These are phyloP conservation scores for Daldinia caldariorum DNA, from an alignment of 495 filamentous ascomycete species.

Conservation along the genomic window DNA sequence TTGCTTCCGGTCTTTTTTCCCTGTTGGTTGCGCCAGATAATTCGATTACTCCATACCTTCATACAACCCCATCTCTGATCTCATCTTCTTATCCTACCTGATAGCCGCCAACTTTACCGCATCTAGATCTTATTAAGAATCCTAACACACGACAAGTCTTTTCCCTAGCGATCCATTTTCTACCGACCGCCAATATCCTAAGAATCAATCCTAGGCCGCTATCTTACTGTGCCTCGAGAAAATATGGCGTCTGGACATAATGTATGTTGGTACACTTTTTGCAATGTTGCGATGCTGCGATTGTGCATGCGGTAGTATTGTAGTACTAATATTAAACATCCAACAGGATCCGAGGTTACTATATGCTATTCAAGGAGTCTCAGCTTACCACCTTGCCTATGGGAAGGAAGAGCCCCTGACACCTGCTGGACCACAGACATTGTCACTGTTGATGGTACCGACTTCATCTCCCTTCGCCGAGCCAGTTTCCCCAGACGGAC, in stretches of 20 bases:
- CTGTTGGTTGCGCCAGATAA: conserved; percentile 28
- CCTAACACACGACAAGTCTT: conserved; percentile 18
- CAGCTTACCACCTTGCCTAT: conserved; percentile 87
- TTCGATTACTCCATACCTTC: conserved; percentile 1
- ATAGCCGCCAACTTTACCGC: conserved; percentile 19
- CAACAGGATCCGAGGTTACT: conserved; percentile 77
- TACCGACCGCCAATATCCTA: conserved; percentile 8
- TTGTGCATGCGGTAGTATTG: not conserved
- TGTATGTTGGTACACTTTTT: conserved; percentile 49
- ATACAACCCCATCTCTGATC: not conserved
- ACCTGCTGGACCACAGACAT: conserved; percentile 83
- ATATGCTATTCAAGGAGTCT: conserved; percentile 84
- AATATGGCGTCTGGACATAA: conserved; percentile 62
- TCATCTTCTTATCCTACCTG: not conserved
- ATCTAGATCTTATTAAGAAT: conserved; percentile 16
- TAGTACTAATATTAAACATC: conserved; percentile 22
- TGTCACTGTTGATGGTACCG: conserved; percentile 93
- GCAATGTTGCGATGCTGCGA: conserved; percentile 18
- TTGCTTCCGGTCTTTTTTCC: conserved; percentile 19
- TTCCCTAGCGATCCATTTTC: conserved; percentile 13
- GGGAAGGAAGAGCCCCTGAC: conserved; percentile 85
- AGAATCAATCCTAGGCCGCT: conserved; percentile 6
- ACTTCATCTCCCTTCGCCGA: conserved; percentile 78
- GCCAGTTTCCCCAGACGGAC: conserved; percentile 60
- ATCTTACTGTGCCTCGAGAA: conserved; percentile 26